A percentile compares a stretch with the other conserved stretches of the same genome.
phyloP scores from a whole-genome alignment of 75 land plant species.

The Selaginella moellendorffii region DNA sequence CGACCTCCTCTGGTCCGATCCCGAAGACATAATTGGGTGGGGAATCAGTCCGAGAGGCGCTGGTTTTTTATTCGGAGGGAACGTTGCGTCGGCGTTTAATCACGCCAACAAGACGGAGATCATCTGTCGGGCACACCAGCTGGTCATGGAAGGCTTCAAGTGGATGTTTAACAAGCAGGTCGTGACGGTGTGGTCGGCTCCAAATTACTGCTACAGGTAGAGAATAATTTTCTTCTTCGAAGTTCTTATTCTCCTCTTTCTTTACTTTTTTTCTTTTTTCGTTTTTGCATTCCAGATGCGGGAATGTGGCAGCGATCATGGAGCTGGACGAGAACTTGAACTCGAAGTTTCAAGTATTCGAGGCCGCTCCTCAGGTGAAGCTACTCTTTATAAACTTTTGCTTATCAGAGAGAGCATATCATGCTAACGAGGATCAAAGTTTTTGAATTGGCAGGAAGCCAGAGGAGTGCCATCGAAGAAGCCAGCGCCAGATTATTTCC shows the following conservation, averaged over 20 bases:
- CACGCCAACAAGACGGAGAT: constrained; percentile 81
- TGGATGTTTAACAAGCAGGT: constrained; percentile 98
- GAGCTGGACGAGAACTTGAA: constrained; percentile 86
- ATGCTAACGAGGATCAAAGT: neutral
- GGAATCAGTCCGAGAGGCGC: constrained; percentile 98
- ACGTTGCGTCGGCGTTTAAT: constrained; percentile 69
- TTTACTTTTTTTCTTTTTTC: too few relatives aligned
- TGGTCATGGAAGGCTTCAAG: constrained; percentile 99
- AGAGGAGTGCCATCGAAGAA: constrained; percentile 89
- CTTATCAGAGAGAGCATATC: neutral
- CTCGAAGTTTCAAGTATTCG: constrained; percentile 89
- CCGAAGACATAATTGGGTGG: constrained; percentile 98
- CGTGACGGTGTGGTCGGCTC: constrained; percentile 99
- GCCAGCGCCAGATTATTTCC: constrained; percentile 95
- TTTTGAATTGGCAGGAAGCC: constrained; percentile 91
- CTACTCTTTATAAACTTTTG: neutral
- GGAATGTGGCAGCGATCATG: constrained; percentile 97
- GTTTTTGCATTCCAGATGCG: constrained; percentile 80
- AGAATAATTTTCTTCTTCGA: neutral
- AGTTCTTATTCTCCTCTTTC: too few relatives aligned
- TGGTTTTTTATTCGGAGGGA: constrained; percentile 91
- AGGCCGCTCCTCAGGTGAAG: constrained; percentile 88
- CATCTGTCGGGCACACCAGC: constrained; percentile 95
- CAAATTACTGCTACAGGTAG: constrained; percentile 98
- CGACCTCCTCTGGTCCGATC: constrained; percentile 98